Evolutionary conservation across 1,284 basidiomycete genomes (phyloP), one percentile per base, ranked within the genome.

Genomic region (Ustilago trichophora): DNA sequence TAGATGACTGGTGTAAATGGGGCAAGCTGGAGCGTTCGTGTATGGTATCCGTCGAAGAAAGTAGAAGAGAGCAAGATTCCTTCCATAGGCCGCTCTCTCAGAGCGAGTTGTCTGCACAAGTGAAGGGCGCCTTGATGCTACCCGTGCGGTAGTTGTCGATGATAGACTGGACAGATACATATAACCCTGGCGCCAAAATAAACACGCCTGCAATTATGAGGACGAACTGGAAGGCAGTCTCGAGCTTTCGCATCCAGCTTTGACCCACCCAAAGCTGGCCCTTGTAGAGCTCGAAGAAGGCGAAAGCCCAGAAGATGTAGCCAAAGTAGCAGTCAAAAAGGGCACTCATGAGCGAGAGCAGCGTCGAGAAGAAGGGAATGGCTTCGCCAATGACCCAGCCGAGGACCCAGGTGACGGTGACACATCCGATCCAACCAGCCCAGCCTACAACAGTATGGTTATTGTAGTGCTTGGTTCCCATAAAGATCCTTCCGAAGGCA

Each of bases 371-470:
- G 73, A 84, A 84, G 0, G 85, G 85, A 16, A 84, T 76, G 0
- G 77, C 82, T 70, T 85, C 84, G 29, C 84, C 88, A 50, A 90
- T 87, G 49, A 89, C 75, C 80, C 87, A 90, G 0, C 85, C 87
- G 25, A 87, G 57, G 12, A 85, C 72, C 88, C 88, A 90, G 11
- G 86, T 85, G 25, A 76, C 73, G 19, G 84, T 82, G 43, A 87
- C 84, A 75, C 89, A 87, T 0, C 74, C 84, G 12, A 84, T 77
- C 88, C 88, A 90, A 0, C 82, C 78, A 0, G 80, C 70, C 88
- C 89, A 90, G 0, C 87, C 88, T 19, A 85, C 56, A n/a, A 85
- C 44, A 3, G 87, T 87, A 83, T 90, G 86, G 47, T 76, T 75
- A 64, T 80, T 76, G 47, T 74, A 78, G 56, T 82, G 80, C 21